phyloP scores from a whole-genome alignment of 352 stramenopile genomes.

The Pythium rhizo-oryzae region DNA sequence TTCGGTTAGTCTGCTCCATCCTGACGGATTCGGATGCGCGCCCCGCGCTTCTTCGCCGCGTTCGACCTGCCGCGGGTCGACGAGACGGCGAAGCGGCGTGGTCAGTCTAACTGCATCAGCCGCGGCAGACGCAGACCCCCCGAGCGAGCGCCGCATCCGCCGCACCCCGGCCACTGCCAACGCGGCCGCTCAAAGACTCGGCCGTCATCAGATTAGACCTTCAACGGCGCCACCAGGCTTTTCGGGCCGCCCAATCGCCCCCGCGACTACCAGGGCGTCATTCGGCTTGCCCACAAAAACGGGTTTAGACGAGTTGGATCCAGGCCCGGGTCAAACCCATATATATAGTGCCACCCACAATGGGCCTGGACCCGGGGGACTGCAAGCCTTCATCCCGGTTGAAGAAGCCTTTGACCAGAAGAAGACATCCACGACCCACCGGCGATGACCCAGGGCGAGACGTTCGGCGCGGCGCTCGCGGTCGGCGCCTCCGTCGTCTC shows the following conservation, averaged over 20 bases:
- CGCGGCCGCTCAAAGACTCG: neutral
- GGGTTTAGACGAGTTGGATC: neutral
- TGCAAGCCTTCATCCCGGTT: neutral
- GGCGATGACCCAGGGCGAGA: constrained; percentile 69
- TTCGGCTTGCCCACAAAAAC: too few relatives aligned
- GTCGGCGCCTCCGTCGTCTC: constrained; percentile 83
- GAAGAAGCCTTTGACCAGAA: constrained; percentile 8
- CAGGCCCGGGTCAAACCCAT: neutral
- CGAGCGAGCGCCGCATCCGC: too few relatives aligned
- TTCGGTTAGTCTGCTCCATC: constrained; percentile 1
- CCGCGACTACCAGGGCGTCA: neutral
- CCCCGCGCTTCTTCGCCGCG: neutral
- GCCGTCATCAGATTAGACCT: neutral
- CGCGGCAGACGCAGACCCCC: neutral
- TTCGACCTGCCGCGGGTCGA: constrained; percentile 5
- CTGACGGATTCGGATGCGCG: neutral
- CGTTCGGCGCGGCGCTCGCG: constrained; percentile 79
- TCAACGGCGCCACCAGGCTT: neutral
- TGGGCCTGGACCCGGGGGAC: neutral
- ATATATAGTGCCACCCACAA: too few relatives aligned
- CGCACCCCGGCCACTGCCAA: too few relatives aligned
- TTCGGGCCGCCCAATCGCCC: neutral
- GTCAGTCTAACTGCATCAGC: constrained; percentile 22
- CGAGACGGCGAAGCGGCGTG: constrained; percentile 24
- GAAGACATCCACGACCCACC: neutral